phyloP scores from a whole-genome alignment of 2,329 filamentous ascomycete genomes.

The Madurella fahalii region DNA sequence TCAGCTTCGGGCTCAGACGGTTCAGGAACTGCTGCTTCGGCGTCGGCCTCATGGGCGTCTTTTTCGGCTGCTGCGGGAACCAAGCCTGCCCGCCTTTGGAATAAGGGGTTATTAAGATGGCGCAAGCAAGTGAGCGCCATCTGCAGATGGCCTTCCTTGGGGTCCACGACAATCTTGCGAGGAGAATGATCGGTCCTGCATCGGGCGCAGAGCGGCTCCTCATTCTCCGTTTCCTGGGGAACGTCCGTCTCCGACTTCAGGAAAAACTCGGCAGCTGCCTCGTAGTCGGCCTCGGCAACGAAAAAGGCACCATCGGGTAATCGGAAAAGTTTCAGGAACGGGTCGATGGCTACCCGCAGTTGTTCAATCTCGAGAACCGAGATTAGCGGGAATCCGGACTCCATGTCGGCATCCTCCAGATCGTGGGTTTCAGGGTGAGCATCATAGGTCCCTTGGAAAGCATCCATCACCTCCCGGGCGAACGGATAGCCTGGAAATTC shows the following conservation, averaged over 20 bases:
- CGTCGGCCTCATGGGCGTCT: neutral
- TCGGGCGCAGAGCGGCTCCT: conserved; percentile 12
- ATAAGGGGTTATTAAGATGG: conserved; percentile 21
- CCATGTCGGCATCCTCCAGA: neutral
- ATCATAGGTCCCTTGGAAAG: conserved; percentile 20
- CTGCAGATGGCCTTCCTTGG: conserved; percentile 19
- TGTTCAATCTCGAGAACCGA: conserved; percentile 20
- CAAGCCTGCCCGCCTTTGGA: conserved; percentile 18
- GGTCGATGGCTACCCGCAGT: conserved; percentile 14
- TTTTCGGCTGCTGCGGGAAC: neutral
- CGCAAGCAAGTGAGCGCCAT: conserved; percentile 21
- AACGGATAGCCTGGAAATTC: neutral
- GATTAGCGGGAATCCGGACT: conserved; percentile 5
- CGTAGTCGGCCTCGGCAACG: conserved; percentile 6
- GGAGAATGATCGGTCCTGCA: conserved; percentile 7
- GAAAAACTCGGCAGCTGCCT: conserved; percentile 14
- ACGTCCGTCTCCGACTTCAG: neutral
- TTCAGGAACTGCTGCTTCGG: neutral
- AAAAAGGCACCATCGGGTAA: conserved; percentile 2
- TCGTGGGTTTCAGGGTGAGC: neutral
- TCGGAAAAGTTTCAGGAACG: conserved; percentile 14
- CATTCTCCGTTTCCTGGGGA: conserved; percentile 2
- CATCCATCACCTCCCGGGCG: conserved; percentile 23
- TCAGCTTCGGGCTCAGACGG: neutral
- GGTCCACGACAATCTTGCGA: conserved; percentile 10